These are phyloP conservation scores for Xerocomus alliaceus DNA, from an alignment of 1,284 basidiomycete species.

Conservation along the genomic window DNA sequence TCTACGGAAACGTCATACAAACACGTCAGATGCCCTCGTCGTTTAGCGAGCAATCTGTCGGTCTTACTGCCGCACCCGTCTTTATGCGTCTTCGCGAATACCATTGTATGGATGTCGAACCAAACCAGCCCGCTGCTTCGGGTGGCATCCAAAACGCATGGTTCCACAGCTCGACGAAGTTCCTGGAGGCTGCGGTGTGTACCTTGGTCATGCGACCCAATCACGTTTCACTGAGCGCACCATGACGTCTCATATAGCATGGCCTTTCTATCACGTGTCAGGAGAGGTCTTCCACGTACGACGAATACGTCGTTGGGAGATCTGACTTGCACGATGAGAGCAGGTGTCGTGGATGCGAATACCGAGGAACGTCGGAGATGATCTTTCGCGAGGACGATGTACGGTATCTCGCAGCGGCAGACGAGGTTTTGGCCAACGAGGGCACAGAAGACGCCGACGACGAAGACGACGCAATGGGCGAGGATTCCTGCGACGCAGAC, in stretches of 20 bases:
- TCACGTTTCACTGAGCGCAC: constrained; percentile 3
- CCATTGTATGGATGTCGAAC: constrained; percentile 53
- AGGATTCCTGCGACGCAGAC: constrained; percentile 21
- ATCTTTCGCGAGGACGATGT: constrained; percentile 38
- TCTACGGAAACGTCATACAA: constrained; percentile 45
- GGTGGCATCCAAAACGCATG: constrained; percentile 63
- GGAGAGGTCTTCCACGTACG: constrained; percentile 40
- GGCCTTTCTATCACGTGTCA: constrained; percentile 32
- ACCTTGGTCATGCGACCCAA: neutral
- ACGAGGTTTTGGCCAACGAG: constrained; percentile 14
- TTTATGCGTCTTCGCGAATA: constrained; percentile 64
- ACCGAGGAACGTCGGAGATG: constrained; percentile 40
- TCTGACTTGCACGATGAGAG: constrained; percentile 51
- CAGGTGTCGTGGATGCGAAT: constrained; percentile 47
- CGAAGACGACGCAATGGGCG: constrained; percentile 36
- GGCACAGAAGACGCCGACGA: constrained; percentile 25
- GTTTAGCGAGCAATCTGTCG: constrained; percentile 48
- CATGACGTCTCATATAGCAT: constrained; percentile 23
- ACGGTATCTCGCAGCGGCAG: constrained; percentile 18
- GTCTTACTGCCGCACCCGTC: constrained; percentile 51
- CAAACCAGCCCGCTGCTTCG: constrained; percentile 41
- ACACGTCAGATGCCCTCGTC: constrained; percentile 36
- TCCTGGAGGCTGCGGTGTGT: constrained; percentile 42
- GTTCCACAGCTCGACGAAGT: constrained; percentile 47
- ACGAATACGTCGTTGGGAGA: constrained; percentile 44